Base-by-base conservation (phyloP, 768 basidiomycete species). In the Rhizopogon vulgaris region DNA sequence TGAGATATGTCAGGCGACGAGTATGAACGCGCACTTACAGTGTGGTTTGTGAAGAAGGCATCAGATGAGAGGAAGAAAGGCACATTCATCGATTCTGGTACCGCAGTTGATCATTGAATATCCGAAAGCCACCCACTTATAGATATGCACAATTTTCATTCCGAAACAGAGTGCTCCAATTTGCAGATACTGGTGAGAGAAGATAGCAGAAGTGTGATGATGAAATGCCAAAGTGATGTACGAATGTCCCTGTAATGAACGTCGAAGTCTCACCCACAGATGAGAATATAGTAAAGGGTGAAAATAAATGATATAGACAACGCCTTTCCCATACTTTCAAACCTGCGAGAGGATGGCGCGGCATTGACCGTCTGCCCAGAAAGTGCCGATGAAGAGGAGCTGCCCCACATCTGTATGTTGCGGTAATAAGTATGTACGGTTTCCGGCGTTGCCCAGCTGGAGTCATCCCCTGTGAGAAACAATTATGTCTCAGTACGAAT, bases 61-160 rank as follows among this genome's bases (percentile, higher is more conserved):
- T 80, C 79, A 3, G 89, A 87, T 0, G 85, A 79, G 14, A 86
- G 65, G 73, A 91, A 89, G 68, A 89, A 91, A 0, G 87, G 86
- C 1, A 87, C 64, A 60, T 92, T 92, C 30, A 69, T 37, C 84
- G 71, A 60, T 92, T 84, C 66, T 91, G 90, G 82, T 87, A 90
- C n/a, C 66, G 59, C 32, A 90, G 64, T 7, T 69, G 57, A 0
- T 90, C 90, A n/a, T 69, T 74, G 34, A 79, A 68, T 42, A 80
- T 73, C 14, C 22, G 22, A 22, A 22, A 22, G 22, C 22, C 22
- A 22, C 22, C 22, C 22, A 22, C 22, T 22, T 22, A 22, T 22
- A 22, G 22, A 22, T 22, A 22, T 22, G 22, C 22, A 22, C 22
- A 22, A 22, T 22, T 22, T 22, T 22, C 22, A 22, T 22, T 22